Evolutionary conservation across 352 stramenopile genomes (phyloP).

Genomic region (Phytophthora aleatoria): DNA sequence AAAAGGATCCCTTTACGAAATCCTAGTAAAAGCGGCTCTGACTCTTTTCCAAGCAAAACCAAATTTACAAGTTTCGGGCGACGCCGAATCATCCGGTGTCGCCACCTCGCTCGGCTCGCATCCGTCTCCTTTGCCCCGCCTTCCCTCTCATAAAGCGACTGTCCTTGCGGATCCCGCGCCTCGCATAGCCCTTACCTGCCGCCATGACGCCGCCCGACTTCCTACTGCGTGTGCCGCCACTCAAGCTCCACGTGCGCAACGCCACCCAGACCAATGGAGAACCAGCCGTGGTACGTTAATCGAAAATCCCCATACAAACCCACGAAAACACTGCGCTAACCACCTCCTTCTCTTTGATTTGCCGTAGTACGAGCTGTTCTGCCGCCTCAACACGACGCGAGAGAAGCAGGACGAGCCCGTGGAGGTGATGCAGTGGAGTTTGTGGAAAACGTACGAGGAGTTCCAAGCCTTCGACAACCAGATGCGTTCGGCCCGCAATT

Average conservation of each 20-base stretch:
- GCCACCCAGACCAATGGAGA: slow-evolving; percentile 60
- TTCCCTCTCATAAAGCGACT: slow-evolving; percentile 24
- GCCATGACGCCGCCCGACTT: slow-evolving; percentile 50
- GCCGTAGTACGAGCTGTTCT: slow-evolving; percentile 61
- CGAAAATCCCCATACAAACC: slow-evolving; percentile 4
- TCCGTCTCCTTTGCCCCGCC: slow-evolving; percentile 2
- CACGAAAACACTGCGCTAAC: slow-evolving; percentile 1
- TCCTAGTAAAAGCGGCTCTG: slow-evolving; percentile 16
- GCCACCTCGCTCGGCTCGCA: slow-evolving; percentile 12
- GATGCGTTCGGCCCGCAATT: slow-evolving; percentile 57
- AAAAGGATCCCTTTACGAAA: background rate
- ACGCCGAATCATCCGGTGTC: slow-evolving; percentile 20
- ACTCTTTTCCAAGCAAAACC: slow-evolving; percentile 15
- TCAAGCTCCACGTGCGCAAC: slow-evolving; percentile 67
- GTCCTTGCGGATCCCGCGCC: slow-evolving; percentile 7
- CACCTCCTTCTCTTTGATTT: background rate
- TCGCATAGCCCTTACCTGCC: background rate
- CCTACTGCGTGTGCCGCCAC: slow-evolving; percentile 48
- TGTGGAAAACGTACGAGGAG: slow-evolving; percentile 83
- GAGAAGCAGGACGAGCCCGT: slow-evolving; percentile 46
- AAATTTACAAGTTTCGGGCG: slow-evolving; percentile 2
- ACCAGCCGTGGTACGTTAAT: slow-evolving; percentile 52
- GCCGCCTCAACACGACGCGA: slow-evolving; percentile 43
- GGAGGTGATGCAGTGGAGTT: slow-evolving; percentile 63
- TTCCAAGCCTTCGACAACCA: slow-evolving; percentile 75